Percentiles rank a stretch among this genome's conserved stretches.
These are phyloP conservation scores for Aspergillus sp. DNA, from an alignment of 2,329 filamentous ascomycete genomes.

Conservation along the genomic window DNA sequence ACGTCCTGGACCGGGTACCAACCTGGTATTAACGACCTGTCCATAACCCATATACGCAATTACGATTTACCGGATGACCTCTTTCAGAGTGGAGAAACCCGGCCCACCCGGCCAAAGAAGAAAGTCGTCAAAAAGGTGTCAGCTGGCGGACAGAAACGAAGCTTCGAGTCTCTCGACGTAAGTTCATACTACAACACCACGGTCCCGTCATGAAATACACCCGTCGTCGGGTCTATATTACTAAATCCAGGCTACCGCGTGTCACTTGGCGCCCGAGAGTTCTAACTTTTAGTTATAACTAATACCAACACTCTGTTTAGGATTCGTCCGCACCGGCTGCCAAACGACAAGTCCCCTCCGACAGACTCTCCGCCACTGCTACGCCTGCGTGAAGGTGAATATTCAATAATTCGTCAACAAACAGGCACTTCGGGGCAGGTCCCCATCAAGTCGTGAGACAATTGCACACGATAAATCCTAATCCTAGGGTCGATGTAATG, in stretches of 20 bases:
- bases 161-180: constrained; percentile 49
- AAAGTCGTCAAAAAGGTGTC: constrained; percentile 49
- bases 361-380: constrained; percentile 32
- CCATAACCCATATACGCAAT: constrained; percentile 82
- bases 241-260: constrained; percentile 27
- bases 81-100: constrained; percentile 77
- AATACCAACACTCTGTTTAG: constrained; percentile 36
- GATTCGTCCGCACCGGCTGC: constrained; percentile 34
- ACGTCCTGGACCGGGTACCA: constrained; percentile 76
- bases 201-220: constrained; percentile 25
- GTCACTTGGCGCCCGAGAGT: constrained; percentile 24
- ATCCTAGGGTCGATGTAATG: constrained; percentile 22
- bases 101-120: constrained; percentile 64
- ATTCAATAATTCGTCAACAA: neutral
- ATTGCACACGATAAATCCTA: constrained; percentile 11
- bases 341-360: constrained; percentile 41
- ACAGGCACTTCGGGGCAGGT: constrained; percentile 34
- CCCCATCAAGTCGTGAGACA: constrained; percentile 30
- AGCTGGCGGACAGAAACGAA: constrained; percentile 42
- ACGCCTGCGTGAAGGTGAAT: constrained; percentile 36
- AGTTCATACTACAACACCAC: constrained; percentile 37
- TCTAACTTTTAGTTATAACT: constrained; percentile 34
- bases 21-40: constrained; percentile 74
- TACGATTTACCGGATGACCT: constrained; percentile 88
- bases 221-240: constrained; percentile 17